phyloP scores from a whole-genome alignment of 2,329 filamentous ascomycete species.

The Alternaria triticina region DNA sequence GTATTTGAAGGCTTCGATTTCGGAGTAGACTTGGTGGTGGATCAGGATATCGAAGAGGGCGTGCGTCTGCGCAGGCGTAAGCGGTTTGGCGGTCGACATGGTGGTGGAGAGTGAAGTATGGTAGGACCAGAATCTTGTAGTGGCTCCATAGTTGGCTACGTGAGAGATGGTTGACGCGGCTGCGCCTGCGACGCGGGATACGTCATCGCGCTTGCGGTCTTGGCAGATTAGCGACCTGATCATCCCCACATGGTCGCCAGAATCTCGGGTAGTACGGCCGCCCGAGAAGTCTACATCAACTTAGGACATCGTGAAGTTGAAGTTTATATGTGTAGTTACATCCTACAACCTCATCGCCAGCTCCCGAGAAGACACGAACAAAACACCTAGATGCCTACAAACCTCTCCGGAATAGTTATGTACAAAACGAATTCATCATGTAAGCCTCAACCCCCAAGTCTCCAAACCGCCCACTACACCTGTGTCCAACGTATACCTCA shows the following conservation, averaged over 20 bases:
- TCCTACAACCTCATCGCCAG: not conserved
- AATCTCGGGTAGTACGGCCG: not conserved
- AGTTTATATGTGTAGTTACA: not conserved
- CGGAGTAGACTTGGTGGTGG: constrained; percentile 63
- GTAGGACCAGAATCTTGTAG: not conserved
- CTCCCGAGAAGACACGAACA: not conserved
- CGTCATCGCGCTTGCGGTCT: constrained; percentile 13
- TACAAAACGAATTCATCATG: not conserved
- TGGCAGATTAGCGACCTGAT: constrained; percentile 10
- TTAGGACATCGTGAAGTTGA: not conserved
- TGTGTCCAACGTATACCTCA: not conserved
- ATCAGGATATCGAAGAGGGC: constrained; percentile 63
- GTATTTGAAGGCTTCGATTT: constrained; percentile 75
- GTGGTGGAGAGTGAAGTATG: constrained; percentile 2
- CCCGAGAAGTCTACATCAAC: not conserved
- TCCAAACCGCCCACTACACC: not conserved
- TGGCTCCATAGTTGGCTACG: constrained; percentile 1
- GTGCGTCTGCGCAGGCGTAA: constrained; percentile 55
- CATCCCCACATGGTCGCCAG: not conserved
- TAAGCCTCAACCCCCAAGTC: not conserved
- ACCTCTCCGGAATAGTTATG: not conserved
- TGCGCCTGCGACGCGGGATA: constrained; percentile 16
- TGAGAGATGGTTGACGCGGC: constrained; percentile 11
- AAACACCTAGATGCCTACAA: not conserved
- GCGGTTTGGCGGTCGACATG: constrained; percentile 30